Conservation (phyloP, 1,284 basidiomycete genomes). For the Stereum hirsutum region DNA sequence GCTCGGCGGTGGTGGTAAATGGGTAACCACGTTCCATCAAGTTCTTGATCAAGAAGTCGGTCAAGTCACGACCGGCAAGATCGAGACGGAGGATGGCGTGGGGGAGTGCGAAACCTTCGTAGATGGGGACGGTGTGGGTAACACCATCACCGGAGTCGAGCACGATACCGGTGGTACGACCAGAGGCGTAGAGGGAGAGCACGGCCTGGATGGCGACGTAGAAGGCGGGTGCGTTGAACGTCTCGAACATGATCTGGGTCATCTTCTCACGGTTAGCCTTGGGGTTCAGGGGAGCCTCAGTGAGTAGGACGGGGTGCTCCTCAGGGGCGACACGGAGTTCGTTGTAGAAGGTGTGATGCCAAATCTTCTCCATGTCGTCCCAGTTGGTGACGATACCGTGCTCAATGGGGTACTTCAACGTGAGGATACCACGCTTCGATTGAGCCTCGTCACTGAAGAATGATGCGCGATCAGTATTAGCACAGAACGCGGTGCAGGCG, state of each 20-base stretch:
- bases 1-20: conserved; percentile 91
- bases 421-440: conserved; percentile 93
- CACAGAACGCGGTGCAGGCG: neutral
- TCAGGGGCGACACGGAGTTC: conserved; percentile 81
- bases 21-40: conserved; percentile 91
- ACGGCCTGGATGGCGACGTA: conserved; percentile 94
- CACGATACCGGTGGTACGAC: conserved; percentile 89
- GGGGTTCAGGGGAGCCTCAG: conserved; percentile 90
- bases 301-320: conserved; percentile 90
- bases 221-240: conserved; percentile 91
- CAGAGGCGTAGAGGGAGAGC: conserved; percentile 87
- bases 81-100: conserved; percentile 95
- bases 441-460: conserved; percentile 77
- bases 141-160: conserved; percentile 94
- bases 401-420: conserved; percentile 81
- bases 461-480: neutral
- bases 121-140: conserved; percentile 90
- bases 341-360: conserved; percentile 90
- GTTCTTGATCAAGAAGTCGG: conserved; percentile 89
- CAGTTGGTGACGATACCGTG: conserved; percentile 92
- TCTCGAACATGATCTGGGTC: conserved; percentile 98
- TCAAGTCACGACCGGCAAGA: conserved; percentile 92
- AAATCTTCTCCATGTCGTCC: conserved; percentile 96
- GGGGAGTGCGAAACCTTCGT: conserved; percentile 92
- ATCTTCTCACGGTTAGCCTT: conserved; percentile 96